A percentile compares a stretch with the other conserved stretches of the same genome.
Conservation (phyloP, 257 asterid species). For the Echites panduratus region DNA sequence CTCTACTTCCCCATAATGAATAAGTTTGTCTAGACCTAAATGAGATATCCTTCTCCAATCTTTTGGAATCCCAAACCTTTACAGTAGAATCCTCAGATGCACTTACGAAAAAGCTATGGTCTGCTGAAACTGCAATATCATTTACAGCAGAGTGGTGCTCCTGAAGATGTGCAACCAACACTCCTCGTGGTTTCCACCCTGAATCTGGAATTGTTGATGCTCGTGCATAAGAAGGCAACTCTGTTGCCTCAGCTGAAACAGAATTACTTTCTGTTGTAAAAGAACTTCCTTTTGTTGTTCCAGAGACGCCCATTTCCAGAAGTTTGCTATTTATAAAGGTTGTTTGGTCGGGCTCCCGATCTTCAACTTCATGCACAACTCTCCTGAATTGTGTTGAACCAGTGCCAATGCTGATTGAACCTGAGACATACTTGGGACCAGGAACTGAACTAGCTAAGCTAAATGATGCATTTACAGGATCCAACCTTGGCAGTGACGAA, state of each 20-base stretch:
- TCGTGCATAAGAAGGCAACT: conserved; percentile 53
- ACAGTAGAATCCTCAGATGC: conserved; percentile 98
- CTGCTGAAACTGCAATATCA: conserved; percentile 84
- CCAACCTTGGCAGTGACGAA: conserved; percentile 92
- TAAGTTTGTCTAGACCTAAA: conserved; percentile 91
- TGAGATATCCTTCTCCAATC: conserved; percentile 96
- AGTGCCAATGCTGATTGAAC: conserved; percentile 69
- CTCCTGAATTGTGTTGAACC: conserved; percentile 72
- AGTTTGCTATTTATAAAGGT: conserved; percentile 46
- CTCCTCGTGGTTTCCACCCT: conserved; percentile 99
- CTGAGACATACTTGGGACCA: conserved; percentile 72
- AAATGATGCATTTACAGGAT: conserved; percentile 73
- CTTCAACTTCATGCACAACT: conserved; percentile 98
- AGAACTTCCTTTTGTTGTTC: conserved; percentile 51
- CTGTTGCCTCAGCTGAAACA: conserved; percentile 51
- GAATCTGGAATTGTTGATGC: conserved; percentile 86
- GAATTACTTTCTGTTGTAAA: conserved; percentile 47
- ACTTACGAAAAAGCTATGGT: conserved; percentile 92
- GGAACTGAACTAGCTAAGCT: conserved; percentile 75
- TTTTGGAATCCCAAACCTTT: conserved; percentile 97
- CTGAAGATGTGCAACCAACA: conserved; percentile 95
- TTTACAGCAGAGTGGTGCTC: conserved; percentile 94
- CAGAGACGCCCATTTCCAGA: conserved; percentile 58
- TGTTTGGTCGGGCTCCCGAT: conserved; percentile 72
- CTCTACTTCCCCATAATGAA: conserved; percentile 83